Evolutionary conservation across 371 early-diverging fungal genomes (phyloP).

Genomic region (Umbelopsis sp.): DNA sequence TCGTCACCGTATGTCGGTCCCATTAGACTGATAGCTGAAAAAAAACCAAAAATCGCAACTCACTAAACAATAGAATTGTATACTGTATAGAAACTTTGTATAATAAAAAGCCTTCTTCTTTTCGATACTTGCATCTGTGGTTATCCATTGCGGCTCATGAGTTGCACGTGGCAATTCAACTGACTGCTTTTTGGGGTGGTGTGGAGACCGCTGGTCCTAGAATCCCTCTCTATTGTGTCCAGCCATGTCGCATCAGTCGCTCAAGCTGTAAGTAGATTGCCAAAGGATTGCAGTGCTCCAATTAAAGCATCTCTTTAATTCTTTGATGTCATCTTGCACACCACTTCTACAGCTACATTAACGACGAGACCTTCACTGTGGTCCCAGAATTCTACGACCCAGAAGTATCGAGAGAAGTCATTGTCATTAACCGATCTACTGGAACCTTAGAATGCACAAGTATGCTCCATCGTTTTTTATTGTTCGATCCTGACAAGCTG

Average conservation of each 20-base stretch:
- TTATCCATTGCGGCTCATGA: background rate
- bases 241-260: slow-evolving; percentile 5
- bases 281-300: background rate
- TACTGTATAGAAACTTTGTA: no score
- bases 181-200: slow-evolving; percentile 8
- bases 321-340: background rate
- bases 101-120: no score
- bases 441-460: slow-evolving; percentile 2
- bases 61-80: no score
- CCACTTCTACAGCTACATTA: slow-evolving; percentile 25
- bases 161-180: slow-evolving; percentile 2
- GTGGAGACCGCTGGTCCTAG: background rate
- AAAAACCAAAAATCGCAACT: background rate
- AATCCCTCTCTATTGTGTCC: background rate
- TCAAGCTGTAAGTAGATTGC: slow-evolving; percentile 1
- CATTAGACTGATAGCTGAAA: background rate
- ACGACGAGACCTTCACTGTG: slow-evolving; percentile 26
- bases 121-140: no score
- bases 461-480: background rate
- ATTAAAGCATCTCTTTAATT: background rate
- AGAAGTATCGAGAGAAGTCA: background rate
- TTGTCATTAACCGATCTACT: slow-evolving; percentile 22
- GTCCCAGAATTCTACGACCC: slow-evolving; percentile 26
- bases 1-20: slow-evolving; percentile 7
- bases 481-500: background rate